Percentiles rank a stretch among this genome's conserved stretches.
These are phyloP conservation scores for Cunninghamia lanceolata DNA, from an alignment of 75 land plant genomes.

Conservation along the genomic window DNA sequence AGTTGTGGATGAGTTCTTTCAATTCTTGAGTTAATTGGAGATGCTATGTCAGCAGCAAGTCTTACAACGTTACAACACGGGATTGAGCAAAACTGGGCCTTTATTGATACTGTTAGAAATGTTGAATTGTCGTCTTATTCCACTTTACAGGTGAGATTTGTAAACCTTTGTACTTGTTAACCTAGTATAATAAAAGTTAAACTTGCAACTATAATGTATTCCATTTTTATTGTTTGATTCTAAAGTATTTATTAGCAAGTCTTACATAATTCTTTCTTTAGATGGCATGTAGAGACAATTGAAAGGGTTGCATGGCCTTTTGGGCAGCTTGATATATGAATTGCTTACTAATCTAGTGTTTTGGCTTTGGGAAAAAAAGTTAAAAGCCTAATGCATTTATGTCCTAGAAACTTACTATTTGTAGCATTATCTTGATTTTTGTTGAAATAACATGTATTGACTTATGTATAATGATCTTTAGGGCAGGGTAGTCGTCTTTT, in stretches of 20 bases:
- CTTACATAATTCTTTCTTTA: background rate
- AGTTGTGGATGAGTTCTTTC: background rate
- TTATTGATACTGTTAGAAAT: constrained; percentile 77
- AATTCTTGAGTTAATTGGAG: background rate
- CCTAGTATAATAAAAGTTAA: background rate
- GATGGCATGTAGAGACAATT: background rate
- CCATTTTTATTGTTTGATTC: background rate
- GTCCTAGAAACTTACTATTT: background rate
- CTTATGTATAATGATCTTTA: background rate
- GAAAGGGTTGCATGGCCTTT: background rate
- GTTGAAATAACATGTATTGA: background rate
- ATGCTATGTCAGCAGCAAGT: constrained; percentile 41
- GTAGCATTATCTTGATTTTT: background rate
- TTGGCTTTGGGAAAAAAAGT: background rate
- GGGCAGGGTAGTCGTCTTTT: background rate
- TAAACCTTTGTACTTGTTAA: constrained; percentile 1
- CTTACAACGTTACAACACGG: constrained; percentile 60
- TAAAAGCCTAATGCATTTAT: background rate
- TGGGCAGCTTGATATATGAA: background rate
- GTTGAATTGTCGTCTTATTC: constrained; percentile 77
- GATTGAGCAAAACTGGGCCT: constrained; percentile 65
- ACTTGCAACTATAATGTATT: background rate
- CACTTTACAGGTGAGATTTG: constrained; percentile 72
- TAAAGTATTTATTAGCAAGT: background rate
- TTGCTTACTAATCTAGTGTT: background rate